Percentiles rank a stretch among this genome's conserved stretches.
phyloP scores from a whole-genome alignment of 495 filamentous ascomycete genomes.

The Pyronema omphalodes region DNA sequence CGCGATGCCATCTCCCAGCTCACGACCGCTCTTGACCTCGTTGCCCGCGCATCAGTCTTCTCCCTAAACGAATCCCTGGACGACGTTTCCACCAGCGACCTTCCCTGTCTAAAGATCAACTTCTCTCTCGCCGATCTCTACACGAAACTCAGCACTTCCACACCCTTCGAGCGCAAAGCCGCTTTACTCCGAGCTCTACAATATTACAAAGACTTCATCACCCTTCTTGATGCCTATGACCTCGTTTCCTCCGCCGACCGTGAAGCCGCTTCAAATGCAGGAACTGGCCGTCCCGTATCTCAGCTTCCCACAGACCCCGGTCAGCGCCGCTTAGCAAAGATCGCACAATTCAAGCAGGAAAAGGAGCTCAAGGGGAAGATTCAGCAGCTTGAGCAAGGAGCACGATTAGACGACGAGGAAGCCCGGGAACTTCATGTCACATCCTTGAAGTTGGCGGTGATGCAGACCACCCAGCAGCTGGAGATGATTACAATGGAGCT shows the following conservation, averaged over 20 bases:
- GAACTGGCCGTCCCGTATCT: background rate
- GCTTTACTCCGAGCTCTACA: constrained; percentile 42
- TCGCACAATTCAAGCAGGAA: constrained; percentile 66
- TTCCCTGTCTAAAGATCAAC: constrained; percentile 44
- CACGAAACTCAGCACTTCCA: constrained; percentile 27
- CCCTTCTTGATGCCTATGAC: constrained; percentile 56
- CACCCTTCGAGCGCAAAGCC: constrained; percentile 36
- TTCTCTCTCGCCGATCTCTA: constrained; percentile 51
- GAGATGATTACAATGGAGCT: constrained; percentile 71
- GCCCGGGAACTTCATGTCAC: constrained; percentile 61
- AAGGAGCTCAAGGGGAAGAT: constrained; percentile 73
- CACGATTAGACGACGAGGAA: constrained; percentile 49
- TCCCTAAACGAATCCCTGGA: constrained; percentile 80
- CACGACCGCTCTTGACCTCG: constrained; percentile 50
- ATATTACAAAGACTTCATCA: constrained; percentile 59
- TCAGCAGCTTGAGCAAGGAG: constrained; percentile 7
- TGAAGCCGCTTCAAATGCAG: constrained; percentile 39
- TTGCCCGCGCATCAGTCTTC: constrained; percentile 58
- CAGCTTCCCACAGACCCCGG: constrained; percentile 41
- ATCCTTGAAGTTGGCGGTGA: constrained; percentile 48
- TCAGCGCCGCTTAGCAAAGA: constrained; percentile 60
- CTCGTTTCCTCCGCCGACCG: constrained; percentile 48
- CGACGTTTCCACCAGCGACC: constrained; percentile 47
- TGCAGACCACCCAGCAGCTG: constrained; percentile 67
- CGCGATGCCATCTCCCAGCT: constrained; percentile 46